Base-by-base conservation (phyloP, 1,284 basidiomycete species). In the Ceratobasidium sp. region DNA sequence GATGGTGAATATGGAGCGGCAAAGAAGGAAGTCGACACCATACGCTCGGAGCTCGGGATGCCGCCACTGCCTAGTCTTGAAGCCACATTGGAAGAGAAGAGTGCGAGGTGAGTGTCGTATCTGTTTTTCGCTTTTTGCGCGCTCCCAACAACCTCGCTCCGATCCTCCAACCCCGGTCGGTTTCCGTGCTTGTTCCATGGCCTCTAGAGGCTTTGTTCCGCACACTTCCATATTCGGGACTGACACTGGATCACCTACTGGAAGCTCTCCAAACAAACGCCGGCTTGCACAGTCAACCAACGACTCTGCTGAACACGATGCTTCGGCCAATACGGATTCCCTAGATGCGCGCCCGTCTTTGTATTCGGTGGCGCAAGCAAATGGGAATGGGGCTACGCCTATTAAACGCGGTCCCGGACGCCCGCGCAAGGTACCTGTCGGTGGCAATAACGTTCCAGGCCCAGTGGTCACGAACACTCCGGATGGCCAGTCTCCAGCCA, bases 11-110 rank as follows among this genome's bases (percentile, higher is more conserved):
- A 93, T 77, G 83, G 88, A 26, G 77, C 80, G 9, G 89, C 91
- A 3, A 93, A 93, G 79, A 80, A 80, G 34, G 90, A 92, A 75
- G 91, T 93, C 52, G 91, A 93, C 77, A 81, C 84, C 62, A 82
- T 93, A 50, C 86, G 91, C 60, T 83, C 84, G 67, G 91, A 93
- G 77, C 86, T 93, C 8, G 92, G 90, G 0, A 88, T 92, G 77
- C 81, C 86, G 0, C 86, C 91, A 1, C 79, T 92, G 26, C 91
- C 90, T 1, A 88, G 84, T 76, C 77, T 93, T 32, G 90, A 92
- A 76, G 81, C 82, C 45, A 90, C 88, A 32, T 79, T 93, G 48
- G 91, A 92, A 61, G 92, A 92, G 77, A 91, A 90, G 78, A 85
- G 85, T 36, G 83, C 86, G 28, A 86, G 89, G 91, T 92, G 77